Percentiles rank a stretch among this genome's conserved stretches.
Evolutionary conservation across 176 grass and related monocot genomes (phyloP).

Genomic region (Juncus effusus): DNA sequence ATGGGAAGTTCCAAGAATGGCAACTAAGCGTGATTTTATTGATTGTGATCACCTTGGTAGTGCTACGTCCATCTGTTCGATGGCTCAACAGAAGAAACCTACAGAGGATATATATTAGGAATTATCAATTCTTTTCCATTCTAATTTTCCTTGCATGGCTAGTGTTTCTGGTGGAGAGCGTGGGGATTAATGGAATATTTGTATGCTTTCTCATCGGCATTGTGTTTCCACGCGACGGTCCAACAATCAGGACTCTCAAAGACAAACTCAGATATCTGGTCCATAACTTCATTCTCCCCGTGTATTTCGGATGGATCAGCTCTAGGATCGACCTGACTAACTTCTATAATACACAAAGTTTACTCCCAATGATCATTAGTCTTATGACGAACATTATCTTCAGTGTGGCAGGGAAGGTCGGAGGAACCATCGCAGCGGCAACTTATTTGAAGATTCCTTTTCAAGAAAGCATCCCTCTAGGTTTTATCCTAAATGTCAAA

Average conservation of each 20-base stretch:
- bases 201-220: conserved; percentile 58
- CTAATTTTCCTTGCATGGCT: conserved; percentile 38
- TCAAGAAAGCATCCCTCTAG: conserved; percentile 45
- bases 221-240: conserved; percentile 50
- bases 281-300: conserved; percentile 53
- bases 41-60: background rate
- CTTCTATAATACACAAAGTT: background rate
- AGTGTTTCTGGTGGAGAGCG: background rate
- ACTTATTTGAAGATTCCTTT: conserved; percentile 30
- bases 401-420: conserved; percentile 47
- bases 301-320: conserved; percentile 56
- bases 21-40: background rate
- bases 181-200: conserved; percentile 45
- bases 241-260: conserved; percentile 43
- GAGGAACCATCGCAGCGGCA: conserved; percentile 35
- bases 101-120: conserved; percentile 39
- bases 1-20: background rate
- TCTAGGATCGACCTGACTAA: conserved; percentile 9
- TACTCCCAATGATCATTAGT: background rate
- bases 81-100: conserved; percentile 9
- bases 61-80: background rate
- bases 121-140: conserved; percentile 29
- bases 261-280: conserved; percentile 53
- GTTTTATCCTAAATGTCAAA: conserved; percentile 62
- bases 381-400: conserved; percentile 36